Evolutionary conservation across 2,329 filamentous ascomycete genomes (phyloP).

Genomic region (Fusarium mexicanum): DNA sequence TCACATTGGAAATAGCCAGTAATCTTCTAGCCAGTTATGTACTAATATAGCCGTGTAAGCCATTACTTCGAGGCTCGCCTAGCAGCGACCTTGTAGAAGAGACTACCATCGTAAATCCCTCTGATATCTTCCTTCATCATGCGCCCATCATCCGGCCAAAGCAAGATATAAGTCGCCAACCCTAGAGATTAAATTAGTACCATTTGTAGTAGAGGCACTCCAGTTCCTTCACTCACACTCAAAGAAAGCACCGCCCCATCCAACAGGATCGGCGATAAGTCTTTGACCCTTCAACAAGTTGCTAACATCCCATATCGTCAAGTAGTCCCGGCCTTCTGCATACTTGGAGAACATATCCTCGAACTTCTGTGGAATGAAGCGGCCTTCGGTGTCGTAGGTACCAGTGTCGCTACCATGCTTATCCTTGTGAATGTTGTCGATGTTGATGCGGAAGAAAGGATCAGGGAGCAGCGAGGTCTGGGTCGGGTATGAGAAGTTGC

Average conservation of each 20-base stretch:
- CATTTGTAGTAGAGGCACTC: no score
- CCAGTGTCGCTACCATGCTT: background rate
- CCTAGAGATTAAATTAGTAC: background rate
- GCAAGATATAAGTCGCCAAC: background rate
- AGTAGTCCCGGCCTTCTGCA: background rate
- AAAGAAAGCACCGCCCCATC: background rate
- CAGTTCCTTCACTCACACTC: background rate
- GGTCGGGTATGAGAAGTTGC: accelerated
- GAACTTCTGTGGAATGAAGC: background rate
- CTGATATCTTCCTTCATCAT: slow-evolving; percentile 1
- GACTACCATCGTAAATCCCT: background rate
- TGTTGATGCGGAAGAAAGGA: accelerated
- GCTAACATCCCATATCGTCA: background rate
- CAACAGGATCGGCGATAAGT: background rate
- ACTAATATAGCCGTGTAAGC: no score
- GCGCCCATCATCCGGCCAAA: background rate
- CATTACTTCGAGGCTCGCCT: background rate
- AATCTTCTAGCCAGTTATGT: no score
- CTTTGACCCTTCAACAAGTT: background rate
- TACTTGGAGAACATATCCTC: background rate
- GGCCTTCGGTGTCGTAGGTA: accelerated
- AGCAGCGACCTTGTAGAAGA: background rate
- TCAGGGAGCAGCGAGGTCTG: background rate
- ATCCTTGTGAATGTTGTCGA: background rate
- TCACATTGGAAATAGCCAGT: no score